Base-by-base conservation (phyloP, 805 yeast species). In the Yarrowia sp. region DNA sequence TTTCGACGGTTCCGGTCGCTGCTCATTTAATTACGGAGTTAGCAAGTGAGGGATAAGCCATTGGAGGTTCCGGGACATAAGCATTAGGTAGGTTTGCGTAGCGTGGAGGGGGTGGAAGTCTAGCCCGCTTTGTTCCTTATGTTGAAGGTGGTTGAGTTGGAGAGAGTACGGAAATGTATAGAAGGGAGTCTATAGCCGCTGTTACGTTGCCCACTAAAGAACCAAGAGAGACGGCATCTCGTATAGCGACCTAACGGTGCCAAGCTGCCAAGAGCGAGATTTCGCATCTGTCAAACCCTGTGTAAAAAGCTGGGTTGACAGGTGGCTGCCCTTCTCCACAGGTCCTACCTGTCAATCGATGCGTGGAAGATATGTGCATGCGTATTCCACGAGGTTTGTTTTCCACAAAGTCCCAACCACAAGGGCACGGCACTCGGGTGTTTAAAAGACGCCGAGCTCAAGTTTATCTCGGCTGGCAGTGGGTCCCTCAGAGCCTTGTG, bases 61-160 rank as follows among this genome's bases (percentile, higher is more conserved):
- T 1, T 19, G 58, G 58, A 52, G 58, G 58, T 38, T 52, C 43
- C 34, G 17, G 19, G 58, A 43, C 34, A 52, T 36, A 52, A 38
- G 58, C 58, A 20, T 36, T 36, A 19, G 58, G 43, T 52, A 52
- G 42, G 56, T 52, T 52, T 20, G 17, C 14, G 33, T 19, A 52
- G 43, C 34, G 43, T 52, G 58, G 43, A 52, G 55, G 56, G 56
- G 40, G 4, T 17, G 8, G 10, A 50, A 47, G 53, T 47, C 53
- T 30, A 15, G 53, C 38, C 53, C 7, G 7, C 49, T 14, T 46
- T 46, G 50, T 19, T 13, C 14, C 6, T 7, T 24, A 24, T 24
- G 30, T 24, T 24, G 30, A 7, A 24, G 30, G 30, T 5, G 30
- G 30, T 24, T 24, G 30, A 24, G 30, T 24, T 24, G 30, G 30